Conservation (phyloP, 2,329 filamentous ascomycete genomes). For the Xylariales sp. region DNA sequence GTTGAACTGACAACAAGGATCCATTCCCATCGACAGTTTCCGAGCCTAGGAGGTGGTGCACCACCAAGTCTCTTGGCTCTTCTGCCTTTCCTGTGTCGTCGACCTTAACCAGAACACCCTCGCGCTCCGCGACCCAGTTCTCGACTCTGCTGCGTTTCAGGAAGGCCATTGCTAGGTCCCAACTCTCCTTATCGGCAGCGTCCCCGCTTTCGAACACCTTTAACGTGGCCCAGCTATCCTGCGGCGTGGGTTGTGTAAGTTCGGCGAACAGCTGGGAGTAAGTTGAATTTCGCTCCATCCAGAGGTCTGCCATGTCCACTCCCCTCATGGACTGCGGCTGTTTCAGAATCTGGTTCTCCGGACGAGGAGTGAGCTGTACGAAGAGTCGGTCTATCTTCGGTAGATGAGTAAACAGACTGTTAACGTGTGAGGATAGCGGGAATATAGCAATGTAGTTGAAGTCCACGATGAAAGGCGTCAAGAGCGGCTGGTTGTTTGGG, state of each 20-base stretch:
- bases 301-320: conserved; percentile 38
- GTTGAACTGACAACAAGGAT: conserved; percentile 14
- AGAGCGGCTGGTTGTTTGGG: conserved; percentile 29
- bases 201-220: conserved; percentile 47
- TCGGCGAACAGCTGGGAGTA: conserved; percentile 42
- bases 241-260: conserved; percentile 21
- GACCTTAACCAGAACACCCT: conserved; percentile 39
- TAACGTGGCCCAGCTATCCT: conserved; percentile 37
- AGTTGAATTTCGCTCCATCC: conserved; percentile 49
- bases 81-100: conserved; percentile 14
- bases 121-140: conserved; percentile 38
- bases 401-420: conserved; percentile 42
- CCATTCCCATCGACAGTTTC: conserved; percentile 1
- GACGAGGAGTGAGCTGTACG: conserved; percentile 41
- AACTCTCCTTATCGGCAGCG: conserved; percentile 37
- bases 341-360: conserved; percentile 29
- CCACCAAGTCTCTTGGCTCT: conserved; percentile 4
- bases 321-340: conserved; percentile 33
- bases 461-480: conserved; percentile 39
- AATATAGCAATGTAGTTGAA: conserved; percentile 63
- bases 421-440: conserved; percentile 58
- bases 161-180: conserved; percentile 37
- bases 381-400: conserved; percentile 48
- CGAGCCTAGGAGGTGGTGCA: conserved; percentile 13
- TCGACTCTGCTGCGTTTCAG: conserved; percentile 29